Evolutionary conservation across 257 asterid species (phyloP).

Genomic region (Verbena officinalis): DNA sequence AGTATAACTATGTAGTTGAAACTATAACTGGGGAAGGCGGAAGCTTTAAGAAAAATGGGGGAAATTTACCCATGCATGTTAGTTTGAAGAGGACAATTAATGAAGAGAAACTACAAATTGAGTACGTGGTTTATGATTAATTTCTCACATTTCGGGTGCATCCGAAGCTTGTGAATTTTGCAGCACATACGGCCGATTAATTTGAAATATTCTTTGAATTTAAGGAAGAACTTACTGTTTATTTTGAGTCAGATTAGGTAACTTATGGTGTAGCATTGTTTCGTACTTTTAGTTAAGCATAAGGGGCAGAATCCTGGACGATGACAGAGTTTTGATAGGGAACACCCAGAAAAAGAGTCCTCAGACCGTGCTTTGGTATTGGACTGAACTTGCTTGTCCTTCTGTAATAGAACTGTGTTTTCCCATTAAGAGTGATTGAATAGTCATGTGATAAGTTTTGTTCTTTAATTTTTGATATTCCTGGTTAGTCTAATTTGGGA

Average conservation of each 20-base stretch:
- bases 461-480: background rate
- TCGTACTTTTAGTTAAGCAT: background rate
- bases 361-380: slow-evolving; percentile 2
- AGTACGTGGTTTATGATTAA: background rate
- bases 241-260: background rate
- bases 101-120: background rate
- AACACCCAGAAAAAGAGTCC: slow-evolving; percentile 4
- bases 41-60: background rate
- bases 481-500: background rate
- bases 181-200: background rate
- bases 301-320: background rate
- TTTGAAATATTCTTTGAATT: slow-evolving; percentile 3
- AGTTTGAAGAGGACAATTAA: slow-evolving; percentile 19
- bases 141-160: slow-evolving; percentile 3
- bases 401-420: background rate
- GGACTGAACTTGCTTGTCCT: slow-evolving; percentile 15
- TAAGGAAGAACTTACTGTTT: background rate
- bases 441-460: background rate
- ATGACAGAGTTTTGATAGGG: background rate
- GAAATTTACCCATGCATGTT: background rate
- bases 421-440: too few species aligned
- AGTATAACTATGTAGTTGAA: slow-evolving; percentile 8
- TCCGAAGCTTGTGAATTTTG: background rate
- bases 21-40: slow-evolving; percentile 15
- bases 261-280: background rate